Base-by-base conservation (phyloP, 306 rosid species). In the Trifolium pratense region DNA sequence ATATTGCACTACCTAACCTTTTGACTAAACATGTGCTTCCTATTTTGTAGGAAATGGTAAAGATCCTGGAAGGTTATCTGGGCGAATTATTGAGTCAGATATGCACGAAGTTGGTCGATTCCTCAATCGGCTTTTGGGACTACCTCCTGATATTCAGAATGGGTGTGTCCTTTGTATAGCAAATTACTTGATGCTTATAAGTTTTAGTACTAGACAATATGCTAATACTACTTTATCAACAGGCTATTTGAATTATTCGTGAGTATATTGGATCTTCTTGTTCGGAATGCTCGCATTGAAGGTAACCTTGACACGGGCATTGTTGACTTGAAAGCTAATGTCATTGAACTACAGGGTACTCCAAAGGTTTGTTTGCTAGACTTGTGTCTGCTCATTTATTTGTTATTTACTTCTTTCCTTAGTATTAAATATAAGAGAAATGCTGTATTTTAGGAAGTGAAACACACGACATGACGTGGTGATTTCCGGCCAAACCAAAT, bases 101-200 rank as follows among this genome's bases (percentile, higher is more conserved):
- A 91, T 88, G 97, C 94, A 91, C 15, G 99, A 95, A 66, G 96
- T 95, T 70, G 97, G 99, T 7, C 91, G 99, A 74, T 95, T 95
- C 79, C 96, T 95, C 80, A 95, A 95, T 83, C 90, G 99, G 42
- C 86, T 95, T 77, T 84, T 95, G 80, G 99, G 99, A 79, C 79
- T 95, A 75, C 89, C 96, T 6, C 99, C 99, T 58, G 91, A 88
- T 59, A 86, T 95, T 82, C 99, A 95, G 75, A 95, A 95, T 69
- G 89, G 92, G 97, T 91, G 73, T 71, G 86, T 66, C 57, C 75
- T 73, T n/a, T 75, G 32, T 68, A 15, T 40, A 71, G 73, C 74
- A 42, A 66, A 70, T 58, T 68, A 21, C 66, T 52, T 9, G 77
- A 70, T 78, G 51, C 55, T 75, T 79, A 57, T 71, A 58, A 64